A percentile compares a stretch with the other conserved stretches of the same genome.
phyloP scores from a whole-genome alignment of 495 filamentous ascomycete species.

The Aspergillus asperescens region DNA sequence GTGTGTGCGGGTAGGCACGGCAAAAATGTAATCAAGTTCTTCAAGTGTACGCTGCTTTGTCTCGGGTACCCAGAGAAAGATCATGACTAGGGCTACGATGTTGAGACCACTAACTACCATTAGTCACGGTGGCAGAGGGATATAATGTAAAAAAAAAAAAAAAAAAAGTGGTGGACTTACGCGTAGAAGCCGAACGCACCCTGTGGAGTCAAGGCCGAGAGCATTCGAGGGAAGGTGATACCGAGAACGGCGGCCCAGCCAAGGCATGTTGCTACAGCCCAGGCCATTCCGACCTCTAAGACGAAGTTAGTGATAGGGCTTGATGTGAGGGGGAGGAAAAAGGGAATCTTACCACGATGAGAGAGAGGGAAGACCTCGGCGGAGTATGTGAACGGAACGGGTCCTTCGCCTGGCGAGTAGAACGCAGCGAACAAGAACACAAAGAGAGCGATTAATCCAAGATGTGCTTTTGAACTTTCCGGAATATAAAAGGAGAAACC shows the following conservation, averaged over 20 bases:
- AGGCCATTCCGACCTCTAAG: slow-evolving; percentile 66
- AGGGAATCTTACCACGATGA: slow-evolving; percentile 47
- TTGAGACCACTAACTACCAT: slow-evolving; percentile 53
- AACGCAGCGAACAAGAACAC: slow-evolving; percentile 63
- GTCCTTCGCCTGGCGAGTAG: slow-evolving; percentile 67
- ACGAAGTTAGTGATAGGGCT: not conserved
- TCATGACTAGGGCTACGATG: slow-evolving; percentile 60
- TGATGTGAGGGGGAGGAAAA: not conserved
- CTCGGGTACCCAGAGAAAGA: slow-evolving; percentile 72
- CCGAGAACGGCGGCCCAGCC: slow-evolving; percentile 70
- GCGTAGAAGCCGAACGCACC: slow-evolving; percentile 50
- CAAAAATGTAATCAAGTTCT: slow-evolving; percentile 82
- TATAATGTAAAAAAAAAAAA: not conserved
- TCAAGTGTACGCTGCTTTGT: slow-evolving; percentile 77
- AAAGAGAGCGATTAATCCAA: slow-evolving; percentile 59
- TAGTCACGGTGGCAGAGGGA: not conserved
- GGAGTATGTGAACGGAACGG: slow-evolving; percentile 68
- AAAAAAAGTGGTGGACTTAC: slow-evolving; percentile 19
- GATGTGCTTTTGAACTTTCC: slow-evolving; percentile 41
- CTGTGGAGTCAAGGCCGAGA: slow-evolving; percentile 49
- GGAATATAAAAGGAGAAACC: slow-evolving; percentile 69
- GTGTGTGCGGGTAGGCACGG: slow-evolving; percentile 60
- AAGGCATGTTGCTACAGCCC: slow-evolving; percentile 66
- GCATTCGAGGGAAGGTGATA: slow-evolving; percentile 64
- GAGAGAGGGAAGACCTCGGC: slow-evolving; percentile 78